Conservation (phyloP, 1,284 basidiomycete species). For the Kwoniella shivajii region DNA sequence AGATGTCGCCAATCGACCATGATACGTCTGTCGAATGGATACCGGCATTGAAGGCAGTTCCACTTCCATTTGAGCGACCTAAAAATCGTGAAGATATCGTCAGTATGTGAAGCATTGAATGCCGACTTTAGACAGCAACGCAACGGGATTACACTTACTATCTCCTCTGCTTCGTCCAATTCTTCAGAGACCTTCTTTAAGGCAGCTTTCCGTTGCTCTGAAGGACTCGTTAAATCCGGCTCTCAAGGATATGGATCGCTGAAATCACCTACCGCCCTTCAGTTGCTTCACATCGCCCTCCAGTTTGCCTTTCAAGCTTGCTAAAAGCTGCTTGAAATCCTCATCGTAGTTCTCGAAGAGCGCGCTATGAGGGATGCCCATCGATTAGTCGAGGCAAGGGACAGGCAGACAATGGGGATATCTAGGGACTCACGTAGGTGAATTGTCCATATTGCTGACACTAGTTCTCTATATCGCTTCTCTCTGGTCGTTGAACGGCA, state of each 20-base stretch:
- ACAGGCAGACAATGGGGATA: neutral
- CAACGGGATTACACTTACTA: constrained; percentile 72
- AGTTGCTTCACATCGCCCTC: constrained; percentile 50
- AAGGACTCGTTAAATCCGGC: neutral
- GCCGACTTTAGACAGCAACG: no score
- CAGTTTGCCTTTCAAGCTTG: constrained; percentile 48
- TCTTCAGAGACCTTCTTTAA: constrained; percentile 90
- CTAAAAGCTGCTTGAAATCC: constrained; percentile 52
- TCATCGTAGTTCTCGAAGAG: constrained; percentile 56
- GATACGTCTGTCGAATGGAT: constrained; percentile 73
- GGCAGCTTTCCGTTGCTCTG: constrained; percentile 81
- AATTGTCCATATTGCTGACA: constrained; percentile 51
- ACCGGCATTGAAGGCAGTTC: constrained; percentile 96
- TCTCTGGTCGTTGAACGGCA: no score
- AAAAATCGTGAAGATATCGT: neutral
- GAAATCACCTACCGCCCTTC: constrained; percentile 47
- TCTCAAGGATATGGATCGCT: neutral
- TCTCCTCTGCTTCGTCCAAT: constrained; percentile 97
- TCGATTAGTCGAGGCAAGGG: neutral
- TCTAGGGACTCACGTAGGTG: constrained; percentile 46
- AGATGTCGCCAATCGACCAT: constrained; percentile 68
- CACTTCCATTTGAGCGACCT: constrained; percentile 99
- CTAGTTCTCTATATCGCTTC: no score
- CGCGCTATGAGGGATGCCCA: constrained; percentile 31
- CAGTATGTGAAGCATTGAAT: no score